Percentiles rank a stretch among this genome's conserved stretches.
Conservation (phyloP, 2,329 filamentous ascomycete species). For the Paraconiothyrium brasiliense region DNA sequence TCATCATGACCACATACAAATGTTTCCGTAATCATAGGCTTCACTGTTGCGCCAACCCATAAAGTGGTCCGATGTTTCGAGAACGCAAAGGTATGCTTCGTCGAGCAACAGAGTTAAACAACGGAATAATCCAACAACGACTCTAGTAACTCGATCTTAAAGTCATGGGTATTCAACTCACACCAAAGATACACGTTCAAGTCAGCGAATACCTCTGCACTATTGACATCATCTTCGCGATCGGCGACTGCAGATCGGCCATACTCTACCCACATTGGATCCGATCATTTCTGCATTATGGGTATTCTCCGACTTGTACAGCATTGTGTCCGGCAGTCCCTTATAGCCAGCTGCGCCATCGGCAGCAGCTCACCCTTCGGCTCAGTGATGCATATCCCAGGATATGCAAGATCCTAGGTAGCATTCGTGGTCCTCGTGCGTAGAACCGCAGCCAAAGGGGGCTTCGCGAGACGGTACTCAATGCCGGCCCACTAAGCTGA, state of each 20-base stretch:
- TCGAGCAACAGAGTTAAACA: no score
- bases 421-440: slow-evolving; percentile 25
- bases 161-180: slow-evolving; percentile 18
- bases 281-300: no score
- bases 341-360: slow-evolving; percentile 27
- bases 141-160: slow-evolving; percentile 21
- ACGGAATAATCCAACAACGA: neutral
- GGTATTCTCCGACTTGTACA: neutral
- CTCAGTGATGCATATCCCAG: slow-evolving; percentile 25
- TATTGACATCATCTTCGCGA: slow-evolving; percentile 6
- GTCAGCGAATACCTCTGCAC: slow-evolving; percentile 22
- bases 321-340: slow-evolving; percentile 20
- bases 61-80: neutral
- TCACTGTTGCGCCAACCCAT: neutral
- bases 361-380: slow-evolving; percentile 25
- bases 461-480: slow-evolving; percentile 22
- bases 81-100: no score
- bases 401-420: slow-evolving; percentile 21
- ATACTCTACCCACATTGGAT: no score
- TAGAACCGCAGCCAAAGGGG: slow-evolving; percentile 21
- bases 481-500: slow-evolving; percentile 13
- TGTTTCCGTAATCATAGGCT: neutral
- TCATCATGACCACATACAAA: neutral
- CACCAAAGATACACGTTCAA: slow-evolving; percentile 18
- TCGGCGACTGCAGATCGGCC: no score